phyloP scores from a whole-genome alignment of 306 rosid species.

The Luffa aegyptiaca region DNA sequence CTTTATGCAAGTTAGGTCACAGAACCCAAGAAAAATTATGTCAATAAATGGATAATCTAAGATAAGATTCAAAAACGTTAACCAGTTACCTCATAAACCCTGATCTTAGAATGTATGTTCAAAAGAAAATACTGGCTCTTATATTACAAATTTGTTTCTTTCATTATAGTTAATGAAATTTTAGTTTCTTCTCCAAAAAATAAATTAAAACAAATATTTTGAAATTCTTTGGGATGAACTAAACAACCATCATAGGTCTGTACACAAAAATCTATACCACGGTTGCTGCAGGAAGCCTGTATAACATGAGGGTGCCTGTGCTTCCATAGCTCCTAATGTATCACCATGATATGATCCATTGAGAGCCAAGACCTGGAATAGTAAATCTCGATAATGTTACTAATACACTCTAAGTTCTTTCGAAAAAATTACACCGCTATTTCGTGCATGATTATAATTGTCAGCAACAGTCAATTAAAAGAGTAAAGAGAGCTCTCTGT shows the following conservation, averaged over 20 bases:
- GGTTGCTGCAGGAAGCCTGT: conserved; percentile 98
- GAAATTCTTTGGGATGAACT: background rate
- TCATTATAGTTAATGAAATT: background rate
- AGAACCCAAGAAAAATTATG: background rate
- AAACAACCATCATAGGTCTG: background rate
- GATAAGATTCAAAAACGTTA: background rate
- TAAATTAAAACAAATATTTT: background rate
- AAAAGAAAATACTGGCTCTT: background rate
- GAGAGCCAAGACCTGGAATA: conserved; percentile 79
- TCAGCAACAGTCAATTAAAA: background rate
- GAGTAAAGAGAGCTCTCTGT: background rate
- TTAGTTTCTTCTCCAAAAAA: background rate
- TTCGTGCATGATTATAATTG: background rate
- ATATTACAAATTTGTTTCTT: background rate
- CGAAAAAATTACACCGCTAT: background rate
- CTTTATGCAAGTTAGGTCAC: background rate
- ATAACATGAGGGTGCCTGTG: conserved; percentile 92
- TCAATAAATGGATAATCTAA: background rate
- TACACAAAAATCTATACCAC: conserved; percentile 37
- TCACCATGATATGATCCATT: conserved; percentile 92
- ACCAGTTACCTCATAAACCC: background rate
- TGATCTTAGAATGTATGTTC: background rate
- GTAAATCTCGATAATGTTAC: conserved; percentile 14
- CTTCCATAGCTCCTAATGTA: conserved; percentile 98
- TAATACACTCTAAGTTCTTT: background rate